These are phyloP conservation scores for Pichia manshurica DNA, from an alignment of 805 yeast genomes.

Conservation along the genomic window DNA sequence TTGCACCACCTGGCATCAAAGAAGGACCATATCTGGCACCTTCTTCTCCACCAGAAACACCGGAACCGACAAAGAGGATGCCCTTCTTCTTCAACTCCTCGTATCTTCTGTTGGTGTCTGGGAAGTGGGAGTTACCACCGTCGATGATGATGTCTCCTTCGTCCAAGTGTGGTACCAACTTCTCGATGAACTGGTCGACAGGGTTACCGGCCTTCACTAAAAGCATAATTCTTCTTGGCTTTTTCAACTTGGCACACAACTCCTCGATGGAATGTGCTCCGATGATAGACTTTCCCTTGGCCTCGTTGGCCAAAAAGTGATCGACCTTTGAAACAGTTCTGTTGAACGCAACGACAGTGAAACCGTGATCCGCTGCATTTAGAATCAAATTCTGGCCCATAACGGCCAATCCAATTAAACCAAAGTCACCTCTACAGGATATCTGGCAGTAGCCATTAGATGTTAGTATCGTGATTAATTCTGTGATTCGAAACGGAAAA, in stretches of 20 bases:
- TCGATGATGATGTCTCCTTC: slow-evolving; percentile 97
- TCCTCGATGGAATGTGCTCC: slow-evolving; percentile 94
- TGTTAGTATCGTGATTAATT: background rate
- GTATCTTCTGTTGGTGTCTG: slow-evolving; percentile 96
- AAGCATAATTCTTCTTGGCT: slow-evolving; percentile 92
- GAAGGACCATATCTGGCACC: slow-evolving; percentile 99
- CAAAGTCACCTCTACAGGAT: slow-evolving; percentile 76
- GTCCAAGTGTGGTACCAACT: slow-evolving; percentile 85
- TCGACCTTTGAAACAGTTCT: slow-evolving; percentile 96
- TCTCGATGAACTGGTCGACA: slow-evolving; percentile 85
- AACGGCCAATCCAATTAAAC: slow-evolving; percentile 98
- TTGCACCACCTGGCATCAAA: slow-evolving; percentile 98
- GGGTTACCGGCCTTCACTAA: slow-evolving; percentile 96
- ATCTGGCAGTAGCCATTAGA: background rate
- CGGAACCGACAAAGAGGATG: slow-evolving; percentile 91
- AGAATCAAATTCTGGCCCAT: slow-evolving; percentile 98
- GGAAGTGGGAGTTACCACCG: slow-evolving; percentile 99
- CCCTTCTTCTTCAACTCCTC: slow-evolving; percentile 85
- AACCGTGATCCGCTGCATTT: slow-evolving; percentile 98
- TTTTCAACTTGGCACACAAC: slow-evolving; percentile 81
- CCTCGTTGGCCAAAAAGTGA: slow-evolving; percentile 87
- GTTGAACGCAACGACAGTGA: slow-evolving; percentile 97
- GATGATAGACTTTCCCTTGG: slow-evolving; percentile 92
- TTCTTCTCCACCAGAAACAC: slow-evolving; percentile 99
- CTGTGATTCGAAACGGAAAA: too few species aligned